Evolutionary conservation across 108 stramenopile genomes (phyloP), one percentile per base, ranked within the genome.

Genomic region (Skeletonema grethae): DNA sequence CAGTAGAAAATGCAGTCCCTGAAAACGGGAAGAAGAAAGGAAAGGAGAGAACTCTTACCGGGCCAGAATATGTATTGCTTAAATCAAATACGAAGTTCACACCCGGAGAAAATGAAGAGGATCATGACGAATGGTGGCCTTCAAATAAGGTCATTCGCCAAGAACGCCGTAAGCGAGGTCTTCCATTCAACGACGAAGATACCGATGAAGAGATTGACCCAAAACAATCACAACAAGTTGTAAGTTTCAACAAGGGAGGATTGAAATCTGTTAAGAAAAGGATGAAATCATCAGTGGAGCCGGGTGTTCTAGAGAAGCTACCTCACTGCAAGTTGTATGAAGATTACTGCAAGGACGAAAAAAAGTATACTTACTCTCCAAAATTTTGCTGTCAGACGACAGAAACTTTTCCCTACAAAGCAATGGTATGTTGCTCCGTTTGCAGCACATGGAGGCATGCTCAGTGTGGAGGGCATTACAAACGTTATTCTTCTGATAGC

Each of bases 401-500:
- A 7, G 90, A 92, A 63, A 58, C 72, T 0, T 89, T 90, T 48
- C 86, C 86, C 8, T 80, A 85, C 64, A 87, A 92, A 2, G 28
- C 86, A 0, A 92, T 95, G 90, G 86, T 95, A 16, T 89, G 90
- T 53, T 95, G 94, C 73, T 92, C 94, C 4, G 58, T 74, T 11
- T 95, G 94, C 73, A 90, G 91, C 13, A 90, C 94, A 18, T 95
- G 94, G 94, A 75, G 94, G 6, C 94, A 95, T 69, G 82, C 89
- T 31, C 82, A 80, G 67, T 95, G 94, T 72, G 94, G 94, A 38
- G 94, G 94, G 5, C 94, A 95, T 69, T 78, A 89, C 73, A 91
- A 87, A 36, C 84, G 75, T 20, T 85, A 82, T 43, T 86, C 89
- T 4, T 63, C 85, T 12, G 81, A 84, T 5, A 84, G 86, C 16